Conservation (phyloP, 192 early-diverging fungal genomes). For the Mortierella alpina region DNA sequence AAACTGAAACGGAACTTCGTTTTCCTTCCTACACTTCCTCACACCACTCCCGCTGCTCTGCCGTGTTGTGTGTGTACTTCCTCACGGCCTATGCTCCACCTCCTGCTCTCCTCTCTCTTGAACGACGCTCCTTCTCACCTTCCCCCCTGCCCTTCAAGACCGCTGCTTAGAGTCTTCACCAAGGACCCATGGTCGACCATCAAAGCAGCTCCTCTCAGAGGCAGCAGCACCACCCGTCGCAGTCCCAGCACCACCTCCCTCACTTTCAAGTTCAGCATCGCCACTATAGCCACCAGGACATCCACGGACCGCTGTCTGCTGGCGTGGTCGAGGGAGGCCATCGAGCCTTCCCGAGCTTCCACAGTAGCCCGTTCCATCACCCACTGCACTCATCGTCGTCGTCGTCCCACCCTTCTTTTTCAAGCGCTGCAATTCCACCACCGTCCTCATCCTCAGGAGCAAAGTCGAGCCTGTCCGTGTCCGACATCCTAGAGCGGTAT, state of each 20-base stretch:
- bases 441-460: conserved; percentile 1
- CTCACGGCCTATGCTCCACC: too few species aligned
- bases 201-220: conserved; percentile 2
- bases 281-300: conserved; percentile 32
- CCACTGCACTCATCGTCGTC: conserved; percentile 15
- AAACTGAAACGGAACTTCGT: too few species aligned
- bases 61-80: too few species aligned
- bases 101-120: not conserved
- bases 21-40: too few species aligned
- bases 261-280: conserved; percentile 25
- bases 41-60: not conserved
- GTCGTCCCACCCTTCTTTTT: not conserved
- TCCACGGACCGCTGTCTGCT: conserved; percentile 45
- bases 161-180: not conserved
- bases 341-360: conserved; percentile 40
- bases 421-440: not conserved
- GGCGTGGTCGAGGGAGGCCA: conserved; percentile 42
- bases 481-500: conserved; percentile 47
- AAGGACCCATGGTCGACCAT: conserved; percentile 34
- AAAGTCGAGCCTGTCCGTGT: conserved; percentile 16
- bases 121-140: not conserved
- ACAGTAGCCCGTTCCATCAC: conserved; percentile 16
- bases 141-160: not conserved
- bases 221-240: conserved; percentile 5
- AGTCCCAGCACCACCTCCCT: conserved; percentile 16